Evolutionary conservation across 441 rosid genomes (phyloP), one percentile per base, ranked within the genome.

Genomic region (Euphorbia schlechtendalii): DNA sequence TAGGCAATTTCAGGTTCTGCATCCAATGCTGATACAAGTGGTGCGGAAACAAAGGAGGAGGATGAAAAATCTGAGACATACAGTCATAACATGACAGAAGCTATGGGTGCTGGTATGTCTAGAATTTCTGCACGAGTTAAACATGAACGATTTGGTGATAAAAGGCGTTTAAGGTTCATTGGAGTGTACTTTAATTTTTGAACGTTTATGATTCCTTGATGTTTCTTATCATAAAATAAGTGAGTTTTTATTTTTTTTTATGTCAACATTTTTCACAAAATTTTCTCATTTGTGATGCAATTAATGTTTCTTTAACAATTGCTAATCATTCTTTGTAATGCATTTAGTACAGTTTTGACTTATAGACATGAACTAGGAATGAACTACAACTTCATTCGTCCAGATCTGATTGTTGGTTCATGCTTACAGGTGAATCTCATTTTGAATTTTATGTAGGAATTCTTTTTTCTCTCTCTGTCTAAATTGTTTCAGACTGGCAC

Each of bases 341-440:
- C 64, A 28, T 48, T 74, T 74, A 64, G 52, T 80, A 56, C 88
- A 93, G 98, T 88, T 75, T 83, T 93, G 80, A 87, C 96, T 21
- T 93, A 93, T 73, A 83, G 93, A 71, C 98, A 93, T 69, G 97
- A 93, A 57, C 69, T 93, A 56, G 98, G 97, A 70, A 93, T 93
- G 90, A 90, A 87, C 76, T 93, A 85, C 79, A 78, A 76, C 81
- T 90, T 90, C 75, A 80, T 93, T 66, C 80, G 72, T 76, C 95
- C 96, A 7, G 97, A 93, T 80, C 73, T 93, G 77, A 87, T 93
- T 67, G 94, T 86, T 24, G 98, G 98, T 32, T 93, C 98, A 0
- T 93, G 98, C 78, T 81, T 93, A 64, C 97, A 90, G 97, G 98
- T 86, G 70, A 73, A 66, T 40, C 8, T 63, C 53, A 51, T 75